Conservation (phyloP, 2,329 filamentous ascomycete genomes). For the Rutstroemia sp. region DNA sequence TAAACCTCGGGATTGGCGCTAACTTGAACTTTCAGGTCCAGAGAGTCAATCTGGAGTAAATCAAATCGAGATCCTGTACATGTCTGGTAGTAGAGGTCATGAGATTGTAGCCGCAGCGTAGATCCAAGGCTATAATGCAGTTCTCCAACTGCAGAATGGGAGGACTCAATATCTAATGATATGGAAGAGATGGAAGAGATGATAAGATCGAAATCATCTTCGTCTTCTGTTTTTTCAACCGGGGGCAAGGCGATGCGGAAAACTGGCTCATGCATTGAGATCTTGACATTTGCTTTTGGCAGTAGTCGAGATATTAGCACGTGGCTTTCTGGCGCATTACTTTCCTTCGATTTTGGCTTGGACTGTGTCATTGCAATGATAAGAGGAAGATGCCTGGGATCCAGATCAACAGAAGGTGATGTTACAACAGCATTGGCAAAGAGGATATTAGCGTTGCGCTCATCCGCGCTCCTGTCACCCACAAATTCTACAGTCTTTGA, state of each 20-base stretch:
- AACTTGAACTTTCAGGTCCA: slow-evolving; percentile 80
- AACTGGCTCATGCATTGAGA: slow-evolving; percentile 95
- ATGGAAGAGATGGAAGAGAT: slow-evolving; percentile 94
- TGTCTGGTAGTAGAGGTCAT: slow-evolving; percentile 92
- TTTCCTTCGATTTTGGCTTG: slow-evolving; percentile 36
- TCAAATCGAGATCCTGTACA: slow-evolving; percentile 76
- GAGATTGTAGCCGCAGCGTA: slow-evolving; percentile 74
- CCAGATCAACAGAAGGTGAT: slow-evolving; percentile 87
- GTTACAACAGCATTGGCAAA: slow-evolving; percentile 96
- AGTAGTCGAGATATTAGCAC: slow-evolving; percentile 81
- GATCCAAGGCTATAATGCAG: slow-evolving; percentile 81
- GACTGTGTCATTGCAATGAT: slow-evolving; percentile 68
- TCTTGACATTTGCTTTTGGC: slow-evolving; percentile 89
- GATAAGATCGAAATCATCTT: slow-evolving; percentile 86
- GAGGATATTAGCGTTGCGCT: slow-evolving; percentile 91
- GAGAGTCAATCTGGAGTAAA: slow-evolving; percentile 76
- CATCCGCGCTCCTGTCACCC: slow-evolving; percentile 62
- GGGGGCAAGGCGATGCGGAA: slow-evolving; percentile 82
- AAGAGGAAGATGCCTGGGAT: slow-evolving; percentile 84
- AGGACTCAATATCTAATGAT: slow-evolving; percentile 88
- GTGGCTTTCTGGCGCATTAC: slow-evolving; percentile 46
- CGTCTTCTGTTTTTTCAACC: slow-evolving; percentile 53
- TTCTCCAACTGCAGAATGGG: slow-evolving; percentile 79
- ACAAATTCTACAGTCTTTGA: slow-evolving; percentile 86
- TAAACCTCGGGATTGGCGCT: slow-evolving; percentile 80